Evolutionary conservation across 805 yeast genomes (phyloP), one percentile per base, ranked within the genome.

Genomic region (Myxozyma udenii): DNA sequence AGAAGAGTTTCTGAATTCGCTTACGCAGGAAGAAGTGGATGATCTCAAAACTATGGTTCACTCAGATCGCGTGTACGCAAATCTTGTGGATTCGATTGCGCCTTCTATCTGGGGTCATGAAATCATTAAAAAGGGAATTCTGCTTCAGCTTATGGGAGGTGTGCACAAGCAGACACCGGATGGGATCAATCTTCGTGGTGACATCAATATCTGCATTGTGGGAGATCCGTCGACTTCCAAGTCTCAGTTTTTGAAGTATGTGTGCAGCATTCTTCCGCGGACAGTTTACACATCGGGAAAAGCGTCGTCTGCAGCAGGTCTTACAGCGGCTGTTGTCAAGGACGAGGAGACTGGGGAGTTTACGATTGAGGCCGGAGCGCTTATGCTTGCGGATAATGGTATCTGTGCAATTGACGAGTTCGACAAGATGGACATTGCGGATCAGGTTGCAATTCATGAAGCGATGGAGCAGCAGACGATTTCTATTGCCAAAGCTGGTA

Each of bases 401-500:
- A 87, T 93, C 55, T 93, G 98, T 77, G 95, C 96, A 63, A 93
- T 93, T 69, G 98, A 93, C 69, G 98, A 93, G 73, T 93, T 47
- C 63, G 98, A 93, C 68, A 93, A 93, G 74, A 93, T 93, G 98
- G 97, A 91, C 69, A 70, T 90, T 39, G 71, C 83, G 1, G 98
- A 93, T 71, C 98, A 93, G 71, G 98, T 93, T 49, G 98, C 98
- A 2, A 91, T 93, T 73, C 98, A 93, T 72, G 98, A 93, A 73
- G 98, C 98, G 22, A 93, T 93, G 98, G 98, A 93, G 77, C 98
- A 93, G 72, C 98, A 93, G 70, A 93, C 98, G 0, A 93, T 93
- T 61, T 90, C 97, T 14, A 93, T 93, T 64, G 97, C 98, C 9
- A 93, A 93, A 68, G 98, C 98, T 0, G 98, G 98, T 65, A 93